These are phyloP conservation scores for Candida morakotiae DNA, from an alignment of 805 yeast species.

Conservation along the genomic window DNA sequence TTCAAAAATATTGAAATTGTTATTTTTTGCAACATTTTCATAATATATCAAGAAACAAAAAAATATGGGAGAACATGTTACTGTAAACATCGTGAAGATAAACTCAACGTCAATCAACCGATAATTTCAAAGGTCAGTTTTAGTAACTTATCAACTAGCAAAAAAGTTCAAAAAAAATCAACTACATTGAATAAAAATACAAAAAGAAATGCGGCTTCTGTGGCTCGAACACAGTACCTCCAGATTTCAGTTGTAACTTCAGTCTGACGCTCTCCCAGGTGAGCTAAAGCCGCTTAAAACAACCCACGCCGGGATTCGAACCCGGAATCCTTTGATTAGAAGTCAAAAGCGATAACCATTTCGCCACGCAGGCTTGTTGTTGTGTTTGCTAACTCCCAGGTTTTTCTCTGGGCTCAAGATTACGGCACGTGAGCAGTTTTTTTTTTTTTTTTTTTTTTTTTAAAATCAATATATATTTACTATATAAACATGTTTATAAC, in stretches of 20 bases:
- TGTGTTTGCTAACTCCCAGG: background rate
- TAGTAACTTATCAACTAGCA: too few relatives aligned
- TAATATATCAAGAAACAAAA: background rate
- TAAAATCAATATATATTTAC: background rate
- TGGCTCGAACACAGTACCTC: slow-evolving; percentile 89
- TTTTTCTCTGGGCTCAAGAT: background rate
- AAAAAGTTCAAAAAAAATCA: too few relatives aligned
- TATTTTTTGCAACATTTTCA: too few relatives aligned
- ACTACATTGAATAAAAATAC: too few relatives aligned
- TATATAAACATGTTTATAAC: too few relatives aligned
- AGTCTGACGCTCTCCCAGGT: slow-evolving; percentile 40
- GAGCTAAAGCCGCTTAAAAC: slow-evolving; percentile 30
- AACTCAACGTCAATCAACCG: too few relatives aligned
- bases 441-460: too few relatives aligned
- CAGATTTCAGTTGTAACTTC: slow-evolving; percentile 42
- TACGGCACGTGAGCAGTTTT: too few relatives aligned
- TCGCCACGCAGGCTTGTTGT: slow-evolving; percentile 46
- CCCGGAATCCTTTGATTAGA: slow-evolving; percentile 64
- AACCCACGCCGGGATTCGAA: slow-evolving; percentile 54
- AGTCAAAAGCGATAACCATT: slow-evolving; percentile 33
- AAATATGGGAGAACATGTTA: too few relatives aligned
- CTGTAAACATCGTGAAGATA: too few relatives aligned
- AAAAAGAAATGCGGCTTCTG: slow-evolving; percentile 50
- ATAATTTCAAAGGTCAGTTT: too few relatives aligned
- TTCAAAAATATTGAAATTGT: too few relatives aligned